Conservation (phyloP, 768 basidiomycete genomes). For the Agrocybe chaxingu region DNA sequence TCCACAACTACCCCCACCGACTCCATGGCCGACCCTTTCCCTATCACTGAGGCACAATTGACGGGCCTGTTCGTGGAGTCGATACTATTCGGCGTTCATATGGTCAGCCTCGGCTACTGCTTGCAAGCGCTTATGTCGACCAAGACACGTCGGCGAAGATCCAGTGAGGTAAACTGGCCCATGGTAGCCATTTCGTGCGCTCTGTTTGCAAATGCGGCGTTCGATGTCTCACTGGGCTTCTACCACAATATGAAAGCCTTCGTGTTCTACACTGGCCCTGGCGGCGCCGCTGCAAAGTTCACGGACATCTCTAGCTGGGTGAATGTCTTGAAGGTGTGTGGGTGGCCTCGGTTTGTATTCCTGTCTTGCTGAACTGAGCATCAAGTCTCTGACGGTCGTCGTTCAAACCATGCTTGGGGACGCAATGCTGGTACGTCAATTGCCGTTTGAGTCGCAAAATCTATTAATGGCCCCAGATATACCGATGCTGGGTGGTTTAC, state of each 20-base stretch:
- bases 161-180: conserved; percentile 4
- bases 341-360: neutral
- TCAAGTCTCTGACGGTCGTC: conserved; percentile 10
- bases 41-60: conserved; percentile 3
- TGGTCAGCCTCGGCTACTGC: conserved; percentile 10
- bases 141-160: conserved; percentile 2
- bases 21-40: neutral
- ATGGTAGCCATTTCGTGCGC: conserved; percentile 6
- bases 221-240: conserved; percentile 3
- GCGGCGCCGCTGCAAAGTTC: conserved; percentile 6
- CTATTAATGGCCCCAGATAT: neutral
- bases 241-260: conserved; percentile 12
- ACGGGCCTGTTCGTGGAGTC: conserved; percentile 7
- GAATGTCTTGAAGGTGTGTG: conserved; percentile 12
- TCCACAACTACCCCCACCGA: too few relatives aligned
- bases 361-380: neutral
- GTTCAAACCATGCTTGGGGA: conserved; percentile 14
- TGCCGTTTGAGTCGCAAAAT: neutral
- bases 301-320: conserved; percentile 12
- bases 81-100: conserved; percentile 11
- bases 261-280: conserved; percentile 6
- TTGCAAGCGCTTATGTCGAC: conserved; percentile 1
- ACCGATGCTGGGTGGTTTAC: conserved; percentile 5
- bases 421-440: conserved; percentile 14
- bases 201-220: conserved; percentile 8